A percentile compares a stretch with the other conserved stretches of the same genome.
Conservation (phyloP, 1,139 yeast genomes). For the Candida glucosophila region DNA sequence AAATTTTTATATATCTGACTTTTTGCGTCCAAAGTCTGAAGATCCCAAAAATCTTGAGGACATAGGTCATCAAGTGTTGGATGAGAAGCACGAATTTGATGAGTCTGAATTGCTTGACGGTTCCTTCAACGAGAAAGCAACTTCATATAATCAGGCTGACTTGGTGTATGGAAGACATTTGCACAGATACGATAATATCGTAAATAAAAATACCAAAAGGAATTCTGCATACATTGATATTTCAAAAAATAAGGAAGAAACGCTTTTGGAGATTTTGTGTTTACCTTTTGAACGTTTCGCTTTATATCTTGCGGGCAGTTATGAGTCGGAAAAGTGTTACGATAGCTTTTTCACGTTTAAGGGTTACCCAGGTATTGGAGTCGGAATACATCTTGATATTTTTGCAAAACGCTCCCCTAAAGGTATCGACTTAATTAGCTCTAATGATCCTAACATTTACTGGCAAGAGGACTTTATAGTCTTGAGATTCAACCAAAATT, state of each 20-base stretch:
- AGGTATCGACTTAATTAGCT: too few species aligned
- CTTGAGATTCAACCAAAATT: slow-evolving; percentile 10
- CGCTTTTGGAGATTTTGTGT: too few species aligned
- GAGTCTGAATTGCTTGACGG: slow-evolving; percentile 10
- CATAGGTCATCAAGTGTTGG: slow-evolving; percentile 4
- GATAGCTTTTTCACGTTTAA: neutral
- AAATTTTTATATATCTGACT: slow-evolving; percentile 19
- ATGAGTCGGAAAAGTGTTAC: too few species aligned
- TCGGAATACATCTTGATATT: too few species aligned
- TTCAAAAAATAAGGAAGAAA: neutral
- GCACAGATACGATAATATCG: slow-evolving; percentile 9
- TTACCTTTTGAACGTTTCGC: too few species aligned
- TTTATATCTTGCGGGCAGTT: too few species aligned
- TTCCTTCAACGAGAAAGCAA: neutral
- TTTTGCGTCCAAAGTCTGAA: slow-evolving; percentile 13
- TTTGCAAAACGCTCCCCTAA: too few species aligned
- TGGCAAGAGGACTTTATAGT: too few species aligned
- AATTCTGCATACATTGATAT: neutral
- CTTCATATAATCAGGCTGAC: neutral
- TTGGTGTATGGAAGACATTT: neutral
- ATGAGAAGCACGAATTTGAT: slow-evolving; percentile 6
- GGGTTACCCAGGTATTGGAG: too few species aligned
- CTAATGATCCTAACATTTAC: too few species aligned
- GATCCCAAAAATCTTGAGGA: slow-evolving; percentile 5
- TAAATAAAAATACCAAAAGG: slow-evolving; percentile 9